phyloP scores from a whole-genome alignment of 2,329 filamentous ascomycete genomes.

The Chaetothyriales sp. region DNA sequence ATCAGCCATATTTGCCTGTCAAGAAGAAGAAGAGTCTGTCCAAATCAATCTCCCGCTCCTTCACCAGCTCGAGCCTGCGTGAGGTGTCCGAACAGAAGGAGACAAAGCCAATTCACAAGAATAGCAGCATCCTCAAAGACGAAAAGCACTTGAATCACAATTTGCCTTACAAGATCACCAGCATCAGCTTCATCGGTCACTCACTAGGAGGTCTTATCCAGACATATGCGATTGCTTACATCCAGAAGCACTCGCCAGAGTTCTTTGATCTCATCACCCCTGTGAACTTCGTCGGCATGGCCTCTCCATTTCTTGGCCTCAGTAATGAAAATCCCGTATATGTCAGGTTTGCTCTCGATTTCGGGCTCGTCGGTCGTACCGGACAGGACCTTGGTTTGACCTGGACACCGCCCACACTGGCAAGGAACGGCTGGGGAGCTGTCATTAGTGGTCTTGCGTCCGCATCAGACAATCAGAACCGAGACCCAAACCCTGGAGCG shows the following conservation, averaged over 20 bases:
- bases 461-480: constrained; percentile 33
- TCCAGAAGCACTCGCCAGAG: constrained; percentile 69
- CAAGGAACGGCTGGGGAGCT: constrained; percentile 58
- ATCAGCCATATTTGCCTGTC: constrained; percentile 69
- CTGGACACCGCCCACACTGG: constrained; percentile 61
- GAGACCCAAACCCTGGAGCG: constrained; percentile 66
- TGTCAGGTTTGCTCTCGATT: constrained; percentile 90
- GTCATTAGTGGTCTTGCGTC: constrained; percentile 52
- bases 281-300: constrained; percentile 89
- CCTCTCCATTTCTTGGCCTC: constrained; percentile 64
- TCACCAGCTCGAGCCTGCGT: constrained; percentile 27
- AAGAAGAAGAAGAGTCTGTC: constrained; percentile 35
- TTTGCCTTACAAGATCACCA: constrained; percentile 52
- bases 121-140: constrained; percentile 43
- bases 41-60: constrained; percentile 33
- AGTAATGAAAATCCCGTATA: constrained; percentile 98
- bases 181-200: constrained; percentile 78
- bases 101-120: constrained; percentile 39
- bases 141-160: constrained; percentile 26
- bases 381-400: constrained; percentile 89
- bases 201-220: constrained; percentile 77
- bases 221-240: constrained; percentile 78
- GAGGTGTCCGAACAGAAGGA: constrained; percentile 29
- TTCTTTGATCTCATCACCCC: constrained; percentile 66
- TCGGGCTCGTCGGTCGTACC: constrained; percentile 87